Conservation (phyloP, 768 basidiomycete species). For the Naganishia vishniacii region DNA sequence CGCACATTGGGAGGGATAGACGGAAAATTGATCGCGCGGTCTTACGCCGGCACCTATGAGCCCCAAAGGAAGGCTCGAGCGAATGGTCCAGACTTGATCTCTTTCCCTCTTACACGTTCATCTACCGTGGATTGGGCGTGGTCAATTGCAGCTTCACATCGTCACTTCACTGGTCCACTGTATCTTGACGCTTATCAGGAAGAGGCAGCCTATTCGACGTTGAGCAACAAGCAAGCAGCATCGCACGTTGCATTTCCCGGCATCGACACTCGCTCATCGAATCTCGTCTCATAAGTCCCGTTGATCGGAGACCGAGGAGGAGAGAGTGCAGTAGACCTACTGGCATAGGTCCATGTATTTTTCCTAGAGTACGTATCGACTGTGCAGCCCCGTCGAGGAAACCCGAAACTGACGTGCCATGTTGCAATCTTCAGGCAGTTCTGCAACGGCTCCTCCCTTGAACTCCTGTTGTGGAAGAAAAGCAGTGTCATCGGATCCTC, state of each 20-base stretch:
- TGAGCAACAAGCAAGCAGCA: too few species aligned
- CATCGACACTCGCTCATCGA: background rate
- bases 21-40: background rate
- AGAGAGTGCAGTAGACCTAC: background rate
- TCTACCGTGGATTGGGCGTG: too few species aligned
- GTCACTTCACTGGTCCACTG: too few species aligned
- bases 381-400: too few species aligned
- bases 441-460: too few species aligned
- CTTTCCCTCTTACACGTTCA: background rate
- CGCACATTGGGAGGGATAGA: background rate
- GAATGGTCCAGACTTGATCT: background rate
- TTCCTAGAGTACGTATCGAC: slow-evolving; percentile 1
- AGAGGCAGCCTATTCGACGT: too few species aligned
- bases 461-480: too few species aligned
- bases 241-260: background rate
- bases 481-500: too few species aligned
- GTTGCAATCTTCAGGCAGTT: too few species aligned
- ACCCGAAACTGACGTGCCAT: too few species aligned
- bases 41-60: slow-evolving; percentile 1
- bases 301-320: slow-evolving; percentile 5
- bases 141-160: background rate
- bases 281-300: background rate
- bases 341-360: slow-evolving; percentile 1
- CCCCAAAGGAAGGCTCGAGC: slow-evolving; percentile 7
- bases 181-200: too few species aligned